These are phyloP conservation scores for Metarhizium robertsii DNA, from an alignment of 2,329 filamentous ascomycete species.

Conservation along the genomic window DNA sequence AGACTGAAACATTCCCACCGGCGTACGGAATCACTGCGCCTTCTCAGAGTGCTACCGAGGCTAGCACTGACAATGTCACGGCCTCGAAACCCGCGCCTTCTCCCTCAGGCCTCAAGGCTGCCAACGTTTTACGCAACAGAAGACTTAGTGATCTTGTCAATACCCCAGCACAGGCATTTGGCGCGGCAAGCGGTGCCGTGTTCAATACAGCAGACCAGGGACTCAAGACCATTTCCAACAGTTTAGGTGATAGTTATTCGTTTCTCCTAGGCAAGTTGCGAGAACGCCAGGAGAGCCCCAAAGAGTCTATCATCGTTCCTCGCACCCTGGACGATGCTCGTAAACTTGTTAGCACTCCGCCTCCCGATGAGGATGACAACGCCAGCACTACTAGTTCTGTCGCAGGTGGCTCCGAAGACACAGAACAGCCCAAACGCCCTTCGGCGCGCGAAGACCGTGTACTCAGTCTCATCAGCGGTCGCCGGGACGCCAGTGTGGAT, in stretches of 20 bases:
- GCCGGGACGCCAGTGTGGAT: constrained; percentile 69
- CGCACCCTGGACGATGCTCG: constrained; percentile 90
- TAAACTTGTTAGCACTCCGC: constrained; percentile 71
- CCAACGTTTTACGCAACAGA: constrained; percentile 53
- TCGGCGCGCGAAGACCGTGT: constrained; percentile 51
- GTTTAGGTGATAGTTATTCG: constrained; percentile 85
- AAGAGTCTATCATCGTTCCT: constrained; percentile 53
- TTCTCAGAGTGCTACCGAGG: constrained; percentile 21
- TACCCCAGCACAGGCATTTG: constrained; percentile 70
- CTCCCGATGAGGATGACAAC: constrained; percentile 53
- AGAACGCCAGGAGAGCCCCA: constrained; percentile 47
- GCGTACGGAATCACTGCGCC: constrained; percentile 37
- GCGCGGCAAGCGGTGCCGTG: constrained; percentile 74
- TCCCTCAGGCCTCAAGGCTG: constrained; percentile 32
- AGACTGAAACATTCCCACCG: constrained; percentile 46
- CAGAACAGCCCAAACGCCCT: constrained; percentile 19
- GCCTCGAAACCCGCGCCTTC: constrained; percentile 28
- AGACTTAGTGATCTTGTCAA: constrained; percentile 81
- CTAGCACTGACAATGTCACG: constrained; percentile 20
- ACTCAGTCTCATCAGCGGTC: constrained; percentile 61
- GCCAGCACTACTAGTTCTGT: constrained; percentile 45
- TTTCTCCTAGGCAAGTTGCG: constrained; percentile 84
- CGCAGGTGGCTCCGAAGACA: constrained; percentile 32
- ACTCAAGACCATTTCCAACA: constrained; percentile 84
- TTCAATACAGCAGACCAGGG: constrained; percentile 85